Evolutionary conservation across 352 stramenopile genomes (phyloP).

Genomic region (Pythium biforme): DNA sequence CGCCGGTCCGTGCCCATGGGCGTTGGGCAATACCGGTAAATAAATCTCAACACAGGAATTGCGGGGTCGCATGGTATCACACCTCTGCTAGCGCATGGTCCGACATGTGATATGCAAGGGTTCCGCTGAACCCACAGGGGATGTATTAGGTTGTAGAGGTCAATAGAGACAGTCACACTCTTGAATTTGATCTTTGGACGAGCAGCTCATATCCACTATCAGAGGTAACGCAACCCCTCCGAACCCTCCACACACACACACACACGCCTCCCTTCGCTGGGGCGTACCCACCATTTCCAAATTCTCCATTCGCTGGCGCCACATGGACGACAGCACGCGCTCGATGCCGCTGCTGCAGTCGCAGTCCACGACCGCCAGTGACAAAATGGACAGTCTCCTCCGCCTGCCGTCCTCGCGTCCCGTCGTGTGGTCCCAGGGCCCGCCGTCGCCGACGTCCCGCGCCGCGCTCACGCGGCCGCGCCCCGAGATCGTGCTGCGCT

Average conservation of each 20-base stretch:
- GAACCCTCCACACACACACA: too few relatives aligned
- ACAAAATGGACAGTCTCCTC: constrained; percentile 37
- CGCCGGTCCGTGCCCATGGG: constrained; percentile 16
- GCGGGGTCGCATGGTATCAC: not conserved
- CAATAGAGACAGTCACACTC: not conserved
- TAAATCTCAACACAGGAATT: too few relatives aligned
- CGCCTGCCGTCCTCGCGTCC: constrained; percentile 4
- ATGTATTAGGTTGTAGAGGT: not conserved
- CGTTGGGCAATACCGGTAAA: not conserved
- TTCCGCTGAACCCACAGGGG: not conserved
- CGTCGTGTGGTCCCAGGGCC: not conserved
- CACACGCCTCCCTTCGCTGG: too few relatives aligned
- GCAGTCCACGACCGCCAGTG: constrained; percentile 20
- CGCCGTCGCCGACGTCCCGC: constrained; percentile 12
- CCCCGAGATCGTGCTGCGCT: constrained; percentile 59
- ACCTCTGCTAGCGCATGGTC: not conserved
- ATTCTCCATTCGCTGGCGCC: not conserved
- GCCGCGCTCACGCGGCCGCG: constrained; percentile 32
- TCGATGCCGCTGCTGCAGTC: constrained; percentile 15
- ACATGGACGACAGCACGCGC: not conserved
- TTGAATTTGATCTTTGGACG: not conserved
- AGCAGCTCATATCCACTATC: not conserved
- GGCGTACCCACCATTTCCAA: not conserved
- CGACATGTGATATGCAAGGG: not conserved
- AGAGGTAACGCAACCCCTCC: not conserved